Evolutionary conservation across 371 early-diverging fungal species (phyloP).

Genomic region (Mycotypha africana): DNA sequence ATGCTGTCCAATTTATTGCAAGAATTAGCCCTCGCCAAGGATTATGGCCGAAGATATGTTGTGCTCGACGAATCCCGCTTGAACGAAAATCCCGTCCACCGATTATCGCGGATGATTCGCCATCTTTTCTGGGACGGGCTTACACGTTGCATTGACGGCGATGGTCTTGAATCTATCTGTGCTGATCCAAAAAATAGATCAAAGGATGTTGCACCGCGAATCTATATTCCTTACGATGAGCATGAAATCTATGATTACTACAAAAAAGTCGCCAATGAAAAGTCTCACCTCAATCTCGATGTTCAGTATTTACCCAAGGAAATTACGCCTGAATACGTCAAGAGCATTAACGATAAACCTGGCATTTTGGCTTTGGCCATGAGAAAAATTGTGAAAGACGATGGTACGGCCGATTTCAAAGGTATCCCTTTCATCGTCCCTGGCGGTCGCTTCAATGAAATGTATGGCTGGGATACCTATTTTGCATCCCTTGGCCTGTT

Average conservation of each 20-base stretch:
- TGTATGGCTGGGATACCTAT: constrained; percentile 97
- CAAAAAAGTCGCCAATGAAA: constrained; percentile 47
- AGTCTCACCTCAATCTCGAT: constrained; percentile 64
- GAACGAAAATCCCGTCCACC: constrained; percentile 86
- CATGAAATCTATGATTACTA: constrained; percentile 74
- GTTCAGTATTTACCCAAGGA: constrained; percentile 80
- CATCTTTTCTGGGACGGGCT: constrained; percentile 89
- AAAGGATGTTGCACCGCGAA: constrained; percentile 61
- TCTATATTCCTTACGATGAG: constrained; percentile 85
- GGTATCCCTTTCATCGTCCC: constrained; percentile 95
- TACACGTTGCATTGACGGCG: constrained; percentile 86
- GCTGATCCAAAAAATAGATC: constrained; percentile 84
- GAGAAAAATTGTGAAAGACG: constrained; percentile 45
- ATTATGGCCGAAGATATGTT: constrained; percentile 73
- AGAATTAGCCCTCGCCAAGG: constrained; percentile 89
- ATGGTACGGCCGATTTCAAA: constrained; percentile 38
- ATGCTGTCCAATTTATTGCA: constrained; percentile 88
- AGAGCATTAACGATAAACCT: constrained; percentile 76
- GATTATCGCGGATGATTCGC: constrained; percentile 82
- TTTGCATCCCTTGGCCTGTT: constrained; percentile 88
- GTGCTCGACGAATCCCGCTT: constrained; percentile 78
- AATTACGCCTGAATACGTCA: constrained; percentile 85
- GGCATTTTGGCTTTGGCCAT: constrained; percentile 87
- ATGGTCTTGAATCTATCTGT: constrained; percentile 80
- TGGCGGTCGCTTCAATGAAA: constrained; percentile 96